Conservation (phyloP, 1,284 basidiomycete genomes). For the Marasmius oreades region DNA sequence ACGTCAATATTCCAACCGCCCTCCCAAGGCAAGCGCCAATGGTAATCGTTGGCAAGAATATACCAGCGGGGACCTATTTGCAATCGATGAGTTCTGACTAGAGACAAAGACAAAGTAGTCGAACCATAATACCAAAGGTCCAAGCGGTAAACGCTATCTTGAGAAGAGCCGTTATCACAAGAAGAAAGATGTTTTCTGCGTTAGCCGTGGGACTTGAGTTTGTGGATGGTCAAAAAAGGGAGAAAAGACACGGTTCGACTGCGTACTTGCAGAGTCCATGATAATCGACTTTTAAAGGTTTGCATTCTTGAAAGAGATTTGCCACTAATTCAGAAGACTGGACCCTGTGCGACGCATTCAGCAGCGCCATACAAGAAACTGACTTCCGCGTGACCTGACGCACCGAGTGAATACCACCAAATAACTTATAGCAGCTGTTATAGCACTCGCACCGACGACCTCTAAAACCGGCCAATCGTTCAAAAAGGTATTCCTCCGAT, state of each 20-base stretch:
- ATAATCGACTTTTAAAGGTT: constrained; percentile 59
- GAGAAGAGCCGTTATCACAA: constrained; percentile 55
- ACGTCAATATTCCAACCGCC: constrained; percentile 68
- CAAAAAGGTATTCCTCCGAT: constrained; percentile 53
- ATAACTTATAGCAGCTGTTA: constrained; percentile 68
- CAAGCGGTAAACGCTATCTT: constrained; percentile 66
- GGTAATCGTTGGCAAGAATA: constrained; percentile 71
- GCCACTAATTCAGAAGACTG: constrained; percentile 69
- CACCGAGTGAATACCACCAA: constrained; percentile 57
- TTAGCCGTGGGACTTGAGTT: constrained; percentile 53
- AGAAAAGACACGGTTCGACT: background rate
- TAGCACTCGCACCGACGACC: constrained; percentile 56
- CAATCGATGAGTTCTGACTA: background rate
- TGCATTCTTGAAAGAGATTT: constrained; percentile 73
- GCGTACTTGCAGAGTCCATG: constrained; percentile 74
- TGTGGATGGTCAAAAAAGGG: constrained; percentile 2
- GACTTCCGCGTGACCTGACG: constrained; percentile 6
- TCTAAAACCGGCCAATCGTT: constrained; percentile 62
- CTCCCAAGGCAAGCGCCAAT: constrained; percentile 70
- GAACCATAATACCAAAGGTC: constrained; percentile 76
- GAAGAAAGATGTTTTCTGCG: constrained; percentile 63
- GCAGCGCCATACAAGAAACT: too few species aligned
- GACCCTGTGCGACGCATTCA: constrained; percentile 35
- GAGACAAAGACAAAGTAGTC: constrained; percentile 10
- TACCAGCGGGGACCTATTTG: constrained; percentile 63